These are phyloP conservation scores for Tricholomella constricta DNA, from an alignment of 768 basidiomycete species.

Conservation along the genomic window DNA sequence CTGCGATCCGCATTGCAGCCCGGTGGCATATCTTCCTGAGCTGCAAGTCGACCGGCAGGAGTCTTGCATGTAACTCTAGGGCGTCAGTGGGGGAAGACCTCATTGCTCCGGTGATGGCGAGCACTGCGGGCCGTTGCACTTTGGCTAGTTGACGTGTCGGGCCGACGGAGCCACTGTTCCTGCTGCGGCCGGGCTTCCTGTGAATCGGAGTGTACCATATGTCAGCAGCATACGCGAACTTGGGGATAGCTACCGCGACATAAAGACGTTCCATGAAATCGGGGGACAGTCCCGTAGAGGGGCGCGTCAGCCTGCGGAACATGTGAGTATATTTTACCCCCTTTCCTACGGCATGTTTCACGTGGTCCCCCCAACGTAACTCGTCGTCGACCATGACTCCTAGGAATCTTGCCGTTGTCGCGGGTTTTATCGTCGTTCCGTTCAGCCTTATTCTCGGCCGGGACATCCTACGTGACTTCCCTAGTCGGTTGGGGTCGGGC, in stretches of 20 bases:
- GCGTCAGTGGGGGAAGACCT: no score
- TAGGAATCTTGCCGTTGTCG: constrained; percentile 24
- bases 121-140: no score
- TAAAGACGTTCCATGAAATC: constrained; percentile 23
- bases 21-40: no score
- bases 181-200: neutral
- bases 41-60: no score
- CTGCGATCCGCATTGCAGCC: no score
- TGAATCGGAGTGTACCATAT: no score
- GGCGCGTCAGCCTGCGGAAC: neutral
- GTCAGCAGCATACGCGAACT: no score
- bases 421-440: constrained; percentile 13
- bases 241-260: constrained; percentile 16
- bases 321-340: no score
- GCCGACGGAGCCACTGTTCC: neutral
- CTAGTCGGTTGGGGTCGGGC: neutral
- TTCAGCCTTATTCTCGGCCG: constrained; percentile 4
- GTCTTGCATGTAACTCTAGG: no score
- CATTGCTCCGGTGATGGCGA: no score
- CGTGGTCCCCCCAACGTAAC: constrained; percentile 15
- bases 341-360: constrained; percentile 13
- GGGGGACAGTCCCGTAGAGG: constrained; percentile 14
- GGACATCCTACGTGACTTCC: neutral
- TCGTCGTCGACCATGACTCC: constrained; percentile 27
- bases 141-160: no score